A percentile compares a stretch with the other conserved stretches of the same genome.
phyloP scores from a whole-genome alignment of 164 flowering plant genomes.

The Tinospora cordifolia region DNA sequence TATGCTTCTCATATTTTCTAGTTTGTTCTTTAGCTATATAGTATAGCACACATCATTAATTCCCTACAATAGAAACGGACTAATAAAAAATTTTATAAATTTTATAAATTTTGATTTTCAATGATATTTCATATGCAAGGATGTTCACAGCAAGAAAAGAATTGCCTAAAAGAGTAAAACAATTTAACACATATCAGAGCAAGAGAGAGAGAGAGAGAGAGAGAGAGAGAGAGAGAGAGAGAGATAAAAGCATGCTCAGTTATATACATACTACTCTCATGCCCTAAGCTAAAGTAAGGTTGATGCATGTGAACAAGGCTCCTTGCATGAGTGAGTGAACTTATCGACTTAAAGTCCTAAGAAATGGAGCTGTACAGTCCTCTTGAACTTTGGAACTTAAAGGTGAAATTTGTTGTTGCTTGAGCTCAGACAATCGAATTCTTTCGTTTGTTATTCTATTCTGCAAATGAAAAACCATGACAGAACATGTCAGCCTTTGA shows the following conservation, averaged over 20 bases:
- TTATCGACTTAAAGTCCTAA: slow-evolving; percentile 50
- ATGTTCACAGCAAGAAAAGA: slow-evolving; percentile 5
- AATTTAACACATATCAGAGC: not conserved
- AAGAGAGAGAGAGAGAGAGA: not conserved
- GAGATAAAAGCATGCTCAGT: not conserved
- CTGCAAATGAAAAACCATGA: slow-evolving; percentile 29
- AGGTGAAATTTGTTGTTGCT: slow-evolving; percentile 50
- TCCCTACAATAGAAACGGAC: too few relatives aligned
- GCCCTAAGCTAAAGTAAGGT: slow-evolving; percentile 14
- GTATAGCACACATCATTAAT: too few relatives aligned
- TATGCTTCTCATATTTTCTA: too few relatives aligned
- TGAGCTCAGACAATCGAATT: slow-evolving; percentile 45
- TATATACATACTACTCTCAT: not conserved
- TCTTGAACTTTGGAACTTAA: slow-evolving; percentile 35
- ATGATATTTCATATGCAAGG: slow-evolving; percentile 6
- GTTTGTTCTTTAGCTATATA: too few relatives aligned
- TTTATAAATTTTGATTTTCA: slow-evolving; percentile 3
- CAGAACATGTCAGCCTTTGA: not conserved
- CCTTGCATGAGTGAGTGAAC: not conserved
- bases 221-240: not conserved
- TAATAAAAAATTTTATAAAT: too few relatives aligned
- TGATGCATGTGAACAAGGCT: not conserved
- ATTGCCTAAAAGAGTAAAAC: slow-evolving; percentile 2
- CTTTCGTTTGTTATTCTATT: slow-evolving; percentile 45
- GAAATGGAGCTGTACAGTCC: slow-evolving; percentile 34